Base-by-base conservation (phyloP, 345 rosid genomes). In the Citrus cavaleriei region DNA sequence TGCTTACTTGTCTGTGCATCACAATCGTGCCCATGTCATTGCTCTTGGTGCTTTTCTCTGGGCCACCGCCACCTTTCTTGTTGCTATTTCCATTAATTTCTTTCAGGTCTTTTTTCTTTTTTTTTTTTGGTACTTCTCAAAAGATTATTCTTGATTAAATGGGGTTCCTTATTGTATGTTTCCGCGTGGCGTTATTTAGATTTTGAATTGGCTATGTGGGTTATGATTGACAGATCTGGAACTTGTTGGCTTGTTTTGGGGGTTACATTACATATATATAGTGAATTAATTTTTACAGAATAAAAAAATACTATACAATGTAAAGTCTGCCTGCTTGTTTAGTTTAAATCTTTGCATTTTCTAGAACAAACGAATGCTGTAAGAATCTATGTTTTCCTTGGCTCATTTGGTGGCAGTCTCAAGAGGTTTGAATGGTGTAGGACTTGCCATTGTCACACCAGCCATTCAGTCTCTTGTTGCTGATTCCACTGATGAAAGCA, bases 401-500 rank as follows among this genome's bases (percentile, higher is more conserved):
- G 60, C 32, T 42, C 64, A 78, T 78, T 61, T 88, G 94, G 91
- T 89, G 66, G 93, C 96, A 75, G 77, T 90, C 57, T 89, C 90
- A 49, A 89, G 96, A 87, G 94, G 94, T 27, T 81, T 92, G 60
- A 92, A 90, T 59, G 93, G 94, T 74, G 83, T 90, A 60, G 94
- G 93, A 55, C 93, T 88, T 1, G 94, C 93, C 54, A 88, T 89
- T 60, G 92, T 88, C 40, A 78, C 81, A 66, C 94, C 94, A 0
- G 91, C 94, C 46, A 87, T 90, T 58, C 85, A 84, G 73, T 91
- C 94, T 16, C 86, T 90, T 57, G 89, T 91, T 1, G 98, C 94
- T 27, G 97, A 94, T 79, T 90, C 94, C 51, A 93, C 98, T 0
- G 87, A 92, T 38, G 97, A 94, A 5, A 82, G 84, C 86, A 91